Evolutionary conservation across 495 filamentous ascomycete species (phyloP).

Genomic region (Neurospora africana): DNA sequence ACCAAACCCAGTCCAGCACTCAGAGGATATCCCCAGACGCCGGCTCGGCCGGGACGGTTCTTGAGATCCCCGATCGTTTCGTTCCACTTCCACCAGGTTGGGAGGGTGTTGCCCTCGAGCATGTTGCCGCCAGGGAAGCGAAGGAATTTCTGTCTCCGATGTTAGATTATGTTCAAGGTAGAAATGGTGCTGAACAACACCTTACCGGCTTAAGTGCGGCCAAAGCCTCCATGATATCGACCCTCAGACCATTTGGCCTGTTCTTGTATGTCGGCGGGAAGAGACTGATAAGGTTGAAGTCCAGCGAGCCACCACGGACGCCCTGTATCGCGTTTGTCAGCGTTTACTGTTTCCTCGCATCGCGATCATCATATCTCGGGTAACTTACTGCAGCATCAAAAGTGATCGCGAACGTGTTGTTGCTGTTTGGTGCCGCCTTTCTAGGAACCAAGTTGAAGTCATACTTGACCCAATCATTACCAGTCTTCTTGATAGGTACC

Average conservation of each 20-base stretch:
- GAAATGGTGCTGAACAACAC: not conserved
- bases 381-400: slow-evolving; percentile 37
- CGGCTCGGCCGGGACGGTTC: slow-evolving; percentile 49
- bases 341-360: not conserved
- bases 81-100: slow-evolving; percentile 56
- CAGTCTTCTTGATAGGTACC: slow-evolving; percentile 23
- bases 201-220: slow-evolving; percentile 38
- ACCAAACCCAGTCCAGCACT: slow-evolving; percentile 52
- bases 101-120: slow-evolving; percentile 45
- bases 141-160: slow-evolving; percentile 33
- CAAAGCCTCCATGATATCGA: slow-evolving; percentile 48
- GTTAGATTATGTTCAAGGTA: not conserved
- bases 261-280: slow-evolving; percentile 60
- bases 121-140: slow-evolving; percentile 62
- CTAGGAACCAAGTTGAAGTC: slow-evolving; percentile 33
- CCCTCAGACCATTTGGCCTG: slow-evolving; percentile 50
- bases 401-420: slow-evolving; percentile 56
- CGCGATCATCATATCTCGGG: not conserved
- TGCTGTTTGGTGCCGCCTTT: slow-evolving; percentile 41
- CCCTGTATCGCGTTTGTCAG: slow-evolving; percentile 14
- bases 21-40: slow-evolving; percentile 51
- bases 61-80: slow-evolving; percentile 54
- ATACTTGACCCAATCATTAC: slow-evolving; percentile 37
- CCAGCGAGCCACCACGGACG: slow-evolving; percentile 36
- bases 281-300: slow-evolving; percentile 54